A percentile compares a stretch with the other conserved stretches of the same genome.
Evolutionary conservation across 306 rosid genomes (phyloP).

Genomic region (Prinsepia uniflora): DNA sequence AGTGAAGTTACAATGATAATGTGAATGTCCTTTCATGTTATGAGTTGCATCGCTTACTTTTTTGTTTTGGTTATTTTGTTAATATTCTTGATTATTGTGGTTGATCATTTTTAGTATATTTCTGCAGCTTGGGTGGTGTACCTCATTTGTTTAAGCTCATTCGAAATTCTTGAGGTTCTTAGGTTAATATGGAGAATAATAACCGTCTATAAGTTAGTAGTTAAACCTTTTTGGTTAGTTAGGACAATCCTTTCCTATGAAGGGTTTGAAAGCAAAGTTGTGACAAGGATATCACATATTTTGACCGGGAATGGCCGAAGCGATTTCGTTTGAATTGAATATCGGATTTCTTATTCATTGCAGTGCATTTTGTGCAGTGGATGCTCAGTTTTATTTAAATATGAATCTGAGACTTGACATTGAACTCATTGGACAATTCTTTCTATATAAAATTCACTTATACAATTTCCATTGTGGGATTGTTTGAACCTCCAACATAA

Average conservation of each 20-base stretch:
- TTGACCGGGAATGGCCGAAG: neutral
- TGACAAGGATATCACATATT: neutral
- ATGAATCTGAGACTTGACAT: neutral
- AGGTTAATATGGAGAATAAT: neutral
- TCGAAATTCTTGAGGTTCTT: neutral
- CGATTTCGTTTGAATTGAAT: neutral
- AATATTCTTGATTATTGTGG: neutral
- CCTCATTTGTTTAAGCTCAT: neutral
- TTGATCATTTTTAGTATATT: neutral
- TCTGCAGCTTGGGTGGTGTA: neutral
- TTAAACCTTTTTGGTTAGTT: neutral
- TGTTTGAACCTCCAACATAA: neutral
- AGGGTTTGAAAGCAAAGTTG: neutral
- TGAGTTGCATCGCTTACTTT: neutral
- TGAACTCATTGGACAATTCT: neutral
- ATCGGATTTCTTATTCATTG: neutral
- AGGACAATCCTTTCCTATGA: neutral
- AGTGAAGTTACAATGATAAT: constrained; percentile 31
- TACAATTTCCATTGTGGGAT: neutral
- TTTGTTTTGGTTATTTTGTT: neutral
- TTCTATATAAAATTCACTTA: neutral
- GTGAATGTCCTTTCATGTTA: neutral
- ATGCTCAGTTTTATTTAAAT: neutral
- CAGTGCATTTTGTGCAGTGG: neutral
- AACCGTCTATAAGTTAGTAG: neutral